Evolutionary conservation across 2,329 filamentous ascomycete species (phyloP).

Genomic region (Pseudopithomyces maydicus): DNA sequence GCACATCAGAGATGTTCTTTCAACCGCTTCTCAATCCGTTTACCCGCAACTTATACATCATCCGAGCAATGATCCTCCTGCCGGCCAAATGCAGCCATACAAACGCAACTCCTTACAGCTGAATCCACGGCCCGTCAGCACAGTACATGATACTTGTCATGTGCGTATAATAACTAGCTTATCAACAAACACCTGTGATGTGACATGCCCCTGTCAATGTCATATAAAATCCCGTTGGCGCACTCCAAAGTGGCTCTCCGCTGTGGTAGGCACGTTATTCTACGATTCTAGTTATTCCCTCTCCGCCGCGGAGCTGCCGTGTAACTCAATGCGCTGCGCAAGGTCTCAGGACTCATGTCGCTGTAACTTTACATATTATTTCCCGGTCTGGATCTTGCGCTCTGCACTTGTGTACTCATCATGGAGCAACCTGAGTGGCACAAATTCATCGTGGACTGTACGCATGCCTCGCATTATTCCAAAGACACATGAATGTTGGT

Average conservation of each 20-base stretch:
- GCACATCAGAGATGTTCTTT: neutral
- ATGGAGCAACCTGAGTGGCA: slow-evolving; percentile 1
- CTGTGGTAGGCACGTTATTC: slow-evolving; percentile 1
- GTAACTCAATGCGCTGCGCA: neutral
- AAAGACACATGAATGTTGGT: neutral
- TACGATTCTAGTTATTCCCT: slow-evolving; percentile 2
- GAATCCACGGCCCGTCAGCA: neutral
- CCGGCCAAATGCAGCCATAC: neutral
- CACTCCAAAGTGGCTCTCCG: slow-evolving; percentile 4
- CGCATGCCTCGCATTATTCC: slow-evolving; percentile 5
- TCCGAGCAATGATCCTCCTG: too few species aligned
- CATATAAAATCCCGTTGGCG: neutral
- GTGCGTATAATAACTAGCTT: neutral
- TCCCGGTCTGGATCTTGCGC: slow-evolving; percentile 5
- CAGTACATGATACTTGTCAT: neutral
- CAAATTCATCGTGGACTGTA: slow-evolving; percentile 2
- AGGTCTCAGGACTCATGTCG: neutral
- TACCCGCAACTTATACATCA: neutral
- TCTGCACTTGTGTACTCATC: neutral
- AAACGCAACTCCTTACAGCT: neutral
- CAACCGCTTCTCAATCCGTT: neutral
- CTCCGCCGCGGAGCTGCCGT: neutral
- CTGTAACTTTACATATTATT: slow-evolving; percentile 7
- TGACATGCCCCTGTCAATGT: slow-evolving; percentile 5
- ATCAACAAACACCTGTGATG: neutral